These are phyloP conservation scores for Calonectria pteridis DNA, from an alignment of 2,329 filamentous ascomycete species.

Conservation along the genomic window DNA sequence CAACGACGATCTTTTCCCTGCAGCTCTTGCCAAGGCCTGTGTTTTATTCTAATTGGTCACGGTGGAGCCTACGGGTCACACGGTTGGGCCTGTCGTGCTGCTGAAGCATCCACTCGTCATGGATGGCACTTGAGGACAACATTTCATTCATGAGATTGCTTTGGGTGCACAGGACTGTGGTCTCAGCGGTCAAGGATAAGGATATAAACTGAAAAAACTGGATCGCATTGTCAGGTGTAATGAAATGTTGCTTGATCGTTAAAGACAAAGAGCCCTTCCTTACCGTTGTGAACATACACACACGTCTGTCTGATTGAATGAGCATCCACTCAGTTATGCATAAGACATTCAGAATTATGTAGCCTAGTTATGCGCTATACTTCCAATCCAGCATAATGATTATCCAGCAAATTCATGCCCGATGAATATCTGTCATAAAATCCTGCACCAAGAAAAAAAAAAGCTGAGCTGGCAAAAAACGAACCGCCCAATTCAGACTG, in stretches of 20 bases:
- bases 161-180: not conserved
- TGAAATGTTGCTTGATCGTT: not conserved
- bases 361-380: not conserved
- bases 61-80: not conserved
- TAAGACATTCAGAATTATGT: not conserved
- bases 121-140: not conserved
- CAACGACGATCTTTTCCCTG: not conserved
- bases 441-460: not conserved
- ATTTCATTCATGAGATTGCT: not conserved
- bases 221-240: not conserved
- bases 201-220: not conserved
- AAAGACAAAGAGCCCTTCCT: not conserved
- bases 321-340: not conserved
- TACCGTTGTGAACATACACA: not conserved
- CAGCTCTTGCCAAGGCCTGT: not conserved
- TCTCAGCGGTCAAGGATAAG: not conserved
- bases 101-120: not conserved
- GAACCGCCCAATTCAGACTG: not conserved
- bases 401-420: not conserved
- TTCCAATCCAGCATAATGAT: not conserved
- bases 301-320: not conserved
- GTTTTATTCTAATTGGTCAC: not conserved
- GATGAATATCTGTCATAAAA: not conserved
- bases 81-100: not conserved
- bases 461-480: not conserved